Percentiles rank a stretch among this genome's conserved stretches.
Conservation (phyloP, 2,329 filamentous ascomycete species). For the Tolypocladium amazonense region DNA sequence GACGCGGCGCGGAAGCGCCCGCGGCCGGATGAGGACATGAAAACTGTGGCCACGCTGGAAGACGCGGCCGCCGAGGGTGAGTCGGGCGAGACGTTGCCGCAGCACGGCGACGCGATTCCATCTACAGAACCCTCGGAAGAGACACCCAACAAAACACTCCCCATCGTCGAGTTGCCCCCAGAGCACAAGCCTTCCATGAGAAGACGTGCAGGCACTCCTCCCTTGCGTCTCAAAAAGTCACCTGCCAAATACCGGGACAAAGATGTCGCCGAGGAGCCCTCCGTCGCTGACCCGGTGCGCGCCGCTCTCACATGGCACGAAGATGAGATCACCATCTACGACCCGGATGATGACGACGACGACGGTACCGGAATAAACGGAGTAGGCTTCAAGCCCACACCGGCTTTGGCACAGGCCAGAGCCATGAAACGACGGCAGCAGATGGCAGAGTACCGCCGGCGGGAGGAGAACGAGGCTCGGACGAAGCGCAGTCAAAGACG, state of each 20-base stretch:
- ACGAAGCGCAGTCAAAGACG: slow-evolving; percentile 43
- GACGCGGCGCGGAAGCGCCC: slow-evolving; percentile 8
- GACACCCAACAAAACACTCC: slow-evolving; percentile 8
- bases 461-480: slow-evolving; percentile 51
- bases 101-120: not conserved
- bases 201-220: slow-evolving; percentile 28
- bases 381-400: slow-evolving; percentile 55
- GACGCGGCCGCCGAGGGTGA: slow-evolving; percentile 1
- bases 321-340: slow-evolving; percentile 57
- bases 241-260: slow-evolving; percentile 7
- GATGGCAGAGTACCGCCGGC: slow-evolving; percentile 49
- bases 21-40: slow-evolving; percentile 5
- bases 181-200: slow-evolving; percentile 26
- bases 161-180: slow-evolving; percentile 26
- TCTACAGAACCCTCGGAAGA: not conserved
- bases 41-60: slow-evolving; percentile 5
- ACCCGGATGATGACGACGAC: slow-evolving; percentile 54
- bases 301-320: slow-evolving; percentile 57
- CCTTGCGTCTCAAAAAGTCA: slow-evolving; percentile 17
- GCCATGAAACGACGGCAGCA: slow-evolving; percentile 48
- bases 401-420: slow-evolving; percentile 47
- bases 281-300: slow-evolving; percentile 40
- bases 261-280: slow-evolving; percentile 21
- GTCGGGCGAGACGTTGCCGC: not conserved
- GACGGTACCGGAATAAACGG: slow-evolving; percentile 59